A percentile compares a stretch with the other conserved stretches of the same genome.
phyloP scores from a whole-genome alignment of 148 eudicot species.

The Talinum fruticosum region DNA sequence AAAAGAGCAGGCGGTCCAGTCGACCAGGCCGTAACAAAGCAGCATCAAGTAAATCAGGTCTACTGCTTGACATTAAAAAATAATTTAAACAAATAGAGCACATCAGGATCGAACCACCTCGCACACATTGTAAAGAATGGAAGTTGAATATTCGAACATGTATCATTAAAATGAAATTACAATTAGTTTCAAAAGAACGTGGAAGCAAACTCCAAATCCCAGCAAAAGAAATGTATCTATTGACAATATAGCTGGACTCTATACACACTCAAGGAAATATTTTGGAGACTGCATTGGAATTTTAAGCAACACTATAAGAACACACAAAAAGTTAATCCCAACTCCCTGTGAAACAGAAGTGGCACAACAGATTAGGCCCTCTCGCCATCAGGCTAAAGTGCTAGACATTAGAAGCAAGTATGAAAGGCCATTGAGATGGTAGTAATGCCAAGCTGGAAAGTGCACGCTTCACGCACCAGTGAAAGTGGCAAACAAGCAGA shows the following conservation, averaged over 20 bases:
- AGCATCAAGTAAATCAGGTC: slow-evolving; percentile 99
- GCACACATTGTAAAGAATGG: not conserved
- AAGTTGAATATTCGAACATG: not conserved
- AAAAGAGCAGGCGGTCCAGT: slow-evolving; percentile 89
- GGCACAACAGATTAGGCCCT: not conserved
- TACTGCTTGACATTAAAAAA: slow-evolving; percentile 48
- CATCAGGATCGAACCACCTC: not conserved
- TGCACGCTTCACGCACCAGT: not conserved
- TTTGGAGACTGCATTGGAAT: not conserved
- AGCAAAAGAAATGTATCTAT: not conserved
- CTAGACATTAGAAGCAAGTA: not conserved
- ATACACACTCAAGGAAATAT: no score
- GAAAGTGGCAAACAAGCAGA: not conserved
- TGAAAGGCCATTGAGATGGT: not conserved
- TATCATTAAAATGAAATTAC: not conserved
- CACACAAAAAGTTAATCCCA: not conserved
- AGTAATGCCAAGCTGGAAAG: not conserved
- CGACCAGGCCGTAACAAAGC: slow-evolving; percentile 96
- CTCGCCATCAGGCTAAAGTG: not conserved
- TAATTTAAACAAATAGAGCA: not conserved
- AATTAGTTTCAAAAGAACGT: not conserved
- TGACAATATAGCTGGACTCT: not conserved
- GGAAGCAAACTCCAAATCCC: not conserved
- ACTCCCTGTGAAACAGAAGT: not conserved
- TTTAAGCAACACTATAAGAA: not conserved